phyloP scores from a whole-genome alignment of 805 yeast species.

The Kazachstania taianensis region DNA sequence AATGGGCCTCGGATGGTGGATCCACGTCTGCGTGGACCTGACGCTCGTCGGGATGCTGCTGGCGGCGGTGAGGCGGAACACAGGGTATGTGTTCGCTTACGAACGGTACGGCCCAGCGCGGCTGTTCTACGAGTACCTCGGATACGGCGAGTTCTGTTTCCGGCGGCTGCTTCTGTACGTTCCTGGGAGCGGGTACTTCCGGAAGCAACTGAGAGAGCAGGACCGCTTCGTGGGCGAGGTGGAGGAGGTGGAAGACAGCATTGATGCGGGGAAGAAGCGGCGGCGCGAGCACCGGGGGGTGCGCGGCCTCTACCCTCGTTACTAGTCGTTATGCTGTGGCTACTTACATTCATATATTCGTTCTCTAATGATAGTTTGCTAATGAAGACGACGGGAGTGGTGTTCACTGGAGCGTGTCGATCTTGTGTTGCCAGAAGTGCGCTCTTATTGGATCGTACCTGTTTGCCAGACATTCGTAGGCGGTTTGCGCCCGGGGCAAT shows the following conservation, averaged over 20 bases:
- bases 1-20: constrained; percentile 14
- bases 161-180: constrained; percentile 38
- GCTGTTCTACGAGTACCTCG: constrained; percentile 43
- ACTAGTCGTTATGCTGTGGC: not conserved
- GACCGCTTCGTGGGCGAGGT: constrained; percentile 14
- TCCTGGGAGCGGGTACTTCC: constrained; percentile 41
- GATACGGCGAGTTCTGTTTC: constrained; percentile 53
- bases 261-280: not conserved
- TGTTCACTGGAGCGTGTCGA: constrained; percentile 4
- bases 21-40: constrained; percentile 70
- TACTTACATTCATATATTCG: constrained; percentile 1
- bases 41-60: constrained; percentile 69
- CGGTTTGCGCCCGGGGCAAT: constrained; percentile 29
- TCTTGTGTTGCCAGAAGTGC: constrained; percentile 51
- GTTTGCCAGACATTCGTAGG: constrained; percentile 42
- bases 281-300: not conserved
- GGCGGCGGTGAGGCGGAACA: constrained; percentile 77
- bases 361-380: constrained; percentile 48
- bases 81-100: constrained; percentile 50
- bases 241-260: not conserved
- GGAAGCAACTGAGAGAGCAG: constrained; percentile 15
- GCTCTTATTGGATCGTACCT: constrained; percentile 53
- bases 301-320: too few species aligned
- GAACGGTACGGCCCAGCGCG: constrained; percentile 32
- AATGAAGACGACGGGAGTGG: not conserved